Evolutionary conservation across 2,329 filamentous ascomycete species (phyloP).

Genomic region (Bipolaris victoriae): DNA sequence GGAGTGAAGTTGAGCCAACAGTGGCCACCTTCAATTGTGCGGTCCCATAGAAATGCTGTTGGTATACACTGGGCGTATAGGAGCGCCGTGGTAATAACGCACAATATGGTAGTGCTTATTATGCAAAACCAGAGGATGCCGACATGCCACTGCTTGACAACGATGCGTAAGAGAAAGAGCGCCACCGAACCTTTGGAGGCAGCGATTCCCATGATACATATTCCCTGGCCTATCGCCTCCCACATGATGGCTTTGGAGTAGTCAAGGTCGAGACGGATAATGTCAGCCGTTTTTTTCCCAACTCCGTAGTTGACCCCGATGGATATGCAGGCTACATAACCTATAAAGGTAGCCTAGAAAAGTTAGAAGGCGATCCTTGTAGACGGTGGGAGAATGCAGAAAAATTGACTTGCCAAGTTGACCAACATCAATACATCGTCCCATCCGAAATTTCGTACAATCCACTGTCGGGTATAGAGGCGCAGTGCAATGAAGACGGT

Average conservation of each 20-base stretch:
- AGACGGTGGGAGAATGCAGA: neutral
- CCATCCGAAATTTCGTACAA: constrained; percentile 38
- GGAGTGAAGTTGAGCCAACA: constrained; percentile 39
- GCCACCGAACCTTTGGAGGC: constrained; percentile 40
- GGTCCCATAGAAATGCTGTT: constrained; percentile 36
- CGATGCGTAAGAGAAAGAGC: constrained; percentile 41
- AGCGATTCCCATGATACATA: constrained; percentile 43
- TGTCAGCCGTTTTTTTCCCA: constrained; percentile 34
- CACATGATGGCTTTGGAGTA: constrained; percentile 43
- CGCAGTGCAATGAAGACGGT: constrained; percentile 33
- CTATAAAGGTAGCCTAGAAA: constrained; percentile 31
- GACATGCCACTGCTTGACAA: constrained; percentile 38
- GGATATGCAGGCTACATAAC: constrained; percentile 33
- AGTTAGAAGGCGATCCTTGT: neutral
- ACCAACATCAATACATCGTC: constrained; percentile 40
- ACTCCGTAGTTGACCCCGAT: constrained; percentile 38
- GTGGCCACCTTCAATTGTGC: constrained; percentile 28
- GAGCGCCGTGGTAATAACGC: constrained; percentile 34
- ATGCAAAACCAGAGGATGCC: constrained; percentile 41
- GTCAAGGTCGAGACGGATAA: constrained; percentile 20
- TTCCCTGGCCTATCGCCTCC: constrained; percentile 40
- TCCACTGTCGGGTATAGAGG: constrained; percentile 37
- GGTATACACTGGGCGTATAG: constrained; percentile 40
- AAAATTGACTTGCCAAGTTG: constrained; percentile 27
- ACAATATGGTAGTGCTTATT: constrained; percentile 32